phyloP scores from a whole-genome alignment of 805 yeast genomes.

The Teunomyces lycoperdinae region DNA sequence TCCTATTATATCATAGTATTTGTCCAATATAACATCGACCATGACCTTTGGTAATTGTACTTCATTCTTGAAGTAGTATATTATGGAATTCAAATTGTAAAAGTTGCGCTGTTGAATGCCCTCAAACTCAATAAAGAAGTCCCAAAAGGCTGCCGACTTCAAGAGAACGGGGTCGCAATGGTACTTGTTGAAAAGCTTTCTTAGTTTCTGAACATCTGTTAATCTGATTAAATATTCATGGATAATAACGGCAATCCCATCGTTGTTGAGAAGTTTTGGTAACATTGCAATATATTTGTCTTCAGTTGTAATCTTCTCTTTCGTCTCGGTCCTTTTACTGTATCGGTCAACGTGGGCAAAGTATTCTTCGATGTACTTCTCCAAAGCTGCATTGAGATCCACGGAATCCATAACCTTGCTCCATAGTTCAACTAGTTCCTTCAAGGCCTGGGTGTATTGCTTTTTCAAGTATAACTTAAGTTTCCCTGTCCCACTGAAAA shows the following conservation, averaged over 20 bases:
- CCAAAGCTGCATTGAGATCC: constrained; percentile 6
- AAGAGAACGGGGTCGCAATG: constrained; percentile 29
- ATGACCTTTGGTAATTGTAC: constrained; percentile 48
- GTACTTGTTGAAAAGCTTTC: constrained; percentile 29
- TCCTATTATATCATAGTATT: constrained; percentile 18
- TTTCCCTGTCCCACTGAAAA: constrained; percentile 18
- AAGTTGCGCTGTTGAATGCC: constrained; percentile 39
- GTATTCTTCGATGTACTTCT: constrained; percentile 14
- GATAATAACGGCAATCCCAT: constrained; percentile 37
- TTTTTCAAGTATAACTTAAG: constrained; percentile 12
- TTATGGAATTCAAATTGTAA: constrained; percentile 42
- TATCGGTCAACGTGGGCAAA: constrained; percentile 12
- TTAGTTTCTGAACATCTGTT: constrained; percentile 6
- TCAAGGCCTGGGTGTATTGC: constrained; percentile 16
- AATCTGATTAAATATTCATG: constrained; percentile 23
- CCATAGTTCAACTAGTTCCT: constrained; percentile 12
- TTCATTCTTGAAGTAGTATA: constrained; percentile 42
- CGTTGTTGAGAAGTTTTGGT: constrained; percentile 35
- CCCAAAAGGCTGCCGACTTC: constrained; percentile 54
- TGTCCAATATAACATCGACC: constrained; percentile 43
- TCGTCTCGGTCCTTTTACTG: constrained; percentile 11
- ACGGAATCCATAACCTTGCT: not conserved
- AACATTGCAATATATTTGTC: constrained; percentile 16
- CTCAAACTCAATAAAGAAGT: constrained; percentile 53
- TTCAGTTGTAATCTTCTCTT: not conserved